These are phyloP conservation scores for Alternaria dauci DNA, from an alignment of 2,329 filamentous ascomycete species.

Conservation along the genomic window DNA sequence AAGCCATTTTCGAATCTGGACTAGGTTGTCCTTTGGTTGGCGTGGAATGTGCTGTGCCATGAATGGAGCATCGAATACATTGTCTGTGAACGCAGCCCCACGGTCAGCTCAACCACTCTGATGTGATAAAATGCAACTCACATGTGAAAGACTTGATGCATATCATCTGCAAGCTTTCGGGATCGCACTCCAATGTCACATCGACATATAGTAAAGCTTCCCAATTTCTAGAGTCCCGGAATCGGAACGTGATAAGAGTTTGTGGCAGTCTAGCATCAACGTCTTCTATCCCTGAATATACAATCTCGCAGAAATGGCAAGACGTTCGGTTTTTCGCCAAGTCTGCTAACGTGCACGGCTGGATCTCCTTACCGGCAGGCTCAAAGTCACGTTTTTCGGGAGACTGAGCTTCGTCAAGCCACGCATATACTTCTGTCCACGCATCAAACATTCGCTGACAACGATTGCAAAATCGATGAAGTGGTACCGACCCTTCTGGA, in stretches of 20 bases:
- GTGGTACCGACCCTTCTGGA: neutral
- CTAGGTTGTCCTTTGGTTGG: neutral
- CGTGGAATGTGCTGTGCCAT: neutral
- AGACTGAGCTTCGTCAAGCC: neutral
- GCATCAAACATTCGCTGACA: neutral
- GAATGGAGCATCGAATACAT: neutral
- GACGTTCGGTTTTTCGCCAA: neutral
- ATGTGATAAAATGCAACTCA: neutral
- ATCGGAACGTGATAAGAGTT: neutral
- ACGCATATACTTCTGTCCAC: neutral
- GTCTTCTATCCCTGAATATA: neutral
- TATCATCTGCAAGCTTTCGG: neutral
- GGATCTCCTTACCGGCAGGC: neutral
- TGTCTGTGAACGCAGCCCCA: neutral
- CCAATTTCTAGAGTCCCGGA: neutral
- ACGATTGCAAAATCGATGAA: neutral
- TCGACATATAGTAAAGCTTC: too few relatives aligned
- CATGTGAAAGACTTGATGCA: neutral
- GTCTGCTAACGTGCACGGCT: neutral
- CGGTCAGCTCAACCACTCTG: neutral
- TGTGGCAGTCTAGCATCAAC: neutral
- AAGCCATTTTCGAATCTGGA: neutral
- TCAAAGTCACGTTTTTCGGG: neutral
- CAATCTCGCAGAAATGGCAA: neutral
- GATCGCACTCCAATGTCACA: too few relatives aligned